Percentiles rank a stretch among this genome's conserved stretches.
phyloP scores from a whole-genome alignment of 2,329 filamentous ascomycete genomes.

The Penicillium sp. region DNA sequence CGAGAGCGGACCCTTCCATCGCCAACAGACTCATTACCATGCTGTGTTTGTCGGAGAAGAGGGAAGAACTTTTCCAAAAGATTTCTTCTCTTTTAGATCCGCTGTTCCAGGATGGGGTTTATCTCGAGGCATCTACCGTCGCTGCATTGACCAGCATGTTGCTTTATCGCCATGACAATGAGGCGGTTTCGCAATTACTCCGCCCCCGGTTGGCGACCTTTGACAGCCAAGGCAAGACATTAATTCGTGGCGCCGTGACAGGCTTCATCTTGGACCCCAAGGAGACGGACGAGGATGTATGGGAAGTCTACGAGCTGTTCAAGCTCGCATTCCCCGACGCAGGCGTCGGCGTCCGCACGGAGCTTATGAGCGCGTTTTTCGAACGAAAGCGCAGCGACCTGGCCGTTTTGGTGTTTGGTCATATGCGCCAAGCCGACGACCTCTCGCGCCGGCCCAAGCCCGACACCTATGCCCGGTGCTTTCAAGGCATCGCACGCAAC shows the following conservation, averaged over 20 bases:
- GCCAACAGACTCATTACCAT: slow-evolving; percentile 68
- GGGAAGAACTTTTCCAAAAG: slow-evolving; percentile 59
- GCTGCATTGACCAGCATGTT: slow-evolving; percentile 67
- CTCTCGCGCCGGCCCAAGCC: slow-evolving; percentile 58
- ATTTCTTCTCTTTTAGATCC: slow-evolving; percentile 69
- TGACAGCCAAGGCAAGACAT: slow-evolving; percentile 53
- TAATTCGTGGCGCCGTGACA: slow-evolving; percentile 61
- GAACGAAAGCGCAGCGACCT: slow-evolving; percentile 71
- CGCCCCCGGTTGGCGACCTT: slow-evolving; percentile 54
- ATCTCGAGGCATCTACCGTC: slow-evolving; percentile 68
- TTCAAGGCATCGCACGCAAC: slow-evolving; percentile 64
- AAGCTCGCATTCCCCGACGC: slow-evolving; percentile 57
- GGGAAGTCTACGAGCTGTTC: slow-evolving; percentile 57
- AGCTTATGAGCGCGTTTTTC: slow-evolving; percentile 79
- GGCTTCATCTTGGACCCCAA: slow-evolving; percentile 59
- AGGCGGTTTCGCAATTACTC: slow-evolving; percentile 75
- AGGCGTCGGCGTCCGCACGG: slow-evolving; percentile 57
- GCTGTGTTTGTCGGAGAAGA: slow-evolving; percentile 51
- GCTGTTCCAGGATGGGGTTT: slow-evolving; percentile 63
- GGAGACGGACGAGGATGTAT: slow-evolving; percentile 57
- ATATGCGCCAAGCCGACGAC: slow-evolving; percentile 78
- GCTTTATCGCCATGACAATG: slow-evolving; percentile 67
- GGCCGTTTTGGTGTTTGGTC: slow-evolving; percentile 78
- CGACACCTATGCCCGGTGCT: slow-evolving; percentile 70
- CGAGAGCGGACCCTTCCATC: slow-evolving; percentile 55